Base-by-base conservation (phyloP, 1,284 basidiomycete species). In the Ganoderma lingzhi region DNA sequence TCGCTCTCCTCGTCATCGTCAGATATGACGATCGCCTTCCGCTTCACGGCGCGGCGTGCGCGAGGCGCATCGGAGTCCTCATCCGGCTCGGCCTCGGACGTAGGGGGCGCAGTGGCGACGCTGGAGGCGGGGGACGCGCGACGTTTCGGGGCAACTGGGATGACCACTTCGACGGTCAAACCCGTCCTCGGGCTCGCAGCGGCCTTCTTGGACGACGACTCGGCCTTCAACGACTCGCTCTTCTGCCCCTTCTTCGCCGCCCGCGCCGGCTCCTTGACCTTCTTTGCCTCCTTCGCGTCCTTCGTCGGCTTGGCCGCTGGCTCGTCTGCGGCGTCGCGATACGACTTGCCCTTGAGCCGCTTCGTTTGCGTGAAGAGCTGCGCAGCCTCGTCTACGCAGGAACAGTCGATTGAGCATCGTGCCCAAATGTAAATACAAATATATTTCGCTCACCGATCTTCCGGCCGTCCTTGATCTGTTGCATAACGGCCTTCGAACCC, bases 261-360 rank as follows among this genome's bases (percentile, higher is more conserved):
- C 41, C 23, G 65, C 5, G 60, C 51, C 41, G 67, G 58, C 12
- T 64, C 48, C 30, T 69, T 42, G 35, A 17, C 42, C 35, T 69
- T 61, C 37, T 41, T 63, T 1, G 9, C 28, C 28, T 51, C 65
- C 35, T 65, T 63, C 28, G 66, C 48, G 23, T 39, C 66, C 44
- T 77, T 74, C 65, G 77, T 76, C 42, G 80, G 77, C 65, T 80
- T 77, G 65, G 79, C 74, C 67, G 53, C 68, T 0, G 82, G 77
- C 6, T 70, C 75, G 63, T 84, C 83, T 2, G 82, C 87, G 28
- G 88, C 87, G 30, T 90, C 84, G 58, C 87, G 86, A 76, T 92
- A 93, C 6, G 85, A 83, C 78, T 90, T 91, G 61, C 93, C 94
- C 76, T 90, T 92, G 55, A 94, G 82, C 32, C 93, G 87, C 76